Base-by-base conservation (phyloP, 2,329 filamentous ascomycete species). In the Exophiala sideris region DNA sequence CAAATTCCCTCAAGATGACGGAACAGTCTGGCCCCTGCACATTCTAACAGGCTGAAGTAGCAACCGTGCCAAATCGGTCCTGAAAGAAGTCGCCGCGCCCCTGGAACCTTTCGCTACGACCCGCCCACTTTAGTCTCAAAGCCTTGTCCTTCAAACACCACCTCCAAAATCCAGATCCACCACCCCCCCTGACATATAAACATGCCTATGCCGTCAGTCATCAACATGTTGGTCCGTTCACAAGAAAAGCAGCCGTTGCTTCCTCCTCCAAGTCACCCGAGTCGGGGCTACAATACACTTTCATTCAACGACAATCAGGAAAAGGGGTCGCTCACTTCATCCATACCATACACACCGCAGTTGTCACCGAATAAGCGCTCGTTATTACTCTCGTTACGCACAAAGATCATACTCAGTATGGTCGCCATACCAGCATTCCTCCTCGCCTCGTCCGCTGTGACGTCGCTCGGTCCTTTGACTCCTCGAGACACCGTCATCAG, bases 371-470 rank as follows among this genome's bases (percentile, higher is more conserved):
- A 54, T 20, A 34, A 10, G 57, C 46, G 11, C 20, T 40, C 32
- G n/a, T 50, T 45, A 21, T 21, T 41, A 40, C 50, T 51, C 44
- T 57, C 48, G 7, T 52, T 52, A 32, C 45, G 36, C n/a, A 41
- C 38, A 49, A 53, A 58, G 41, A 49, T 58, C 21, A 42, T 58
- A 46, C 48, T 60, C 44, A 45, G 20, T 35, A 62, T 62, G 59
- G 54, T 62, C 45, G 59, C 58, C 29, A 58, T 62, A 40, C 59
- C 59, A 20, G 45, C 58, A 20, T 60, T 58, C 21, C 41, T 62
- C 33, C 24, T 60, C 52, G 53, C 57, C 48, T 52, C 57, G 35
- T 51, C 59, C 40, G 52, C 52, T 33, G 29, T 58, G 5, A 41
- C 50, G 14, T 49, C 39, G 7, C 42, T 59, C 9, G 56, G 57